Evolutionary conservation across 768 basidiomycete species (phyloP), one percentile per base, ranked within the genome.

Genomic region (Mycena maculata): DNA sequence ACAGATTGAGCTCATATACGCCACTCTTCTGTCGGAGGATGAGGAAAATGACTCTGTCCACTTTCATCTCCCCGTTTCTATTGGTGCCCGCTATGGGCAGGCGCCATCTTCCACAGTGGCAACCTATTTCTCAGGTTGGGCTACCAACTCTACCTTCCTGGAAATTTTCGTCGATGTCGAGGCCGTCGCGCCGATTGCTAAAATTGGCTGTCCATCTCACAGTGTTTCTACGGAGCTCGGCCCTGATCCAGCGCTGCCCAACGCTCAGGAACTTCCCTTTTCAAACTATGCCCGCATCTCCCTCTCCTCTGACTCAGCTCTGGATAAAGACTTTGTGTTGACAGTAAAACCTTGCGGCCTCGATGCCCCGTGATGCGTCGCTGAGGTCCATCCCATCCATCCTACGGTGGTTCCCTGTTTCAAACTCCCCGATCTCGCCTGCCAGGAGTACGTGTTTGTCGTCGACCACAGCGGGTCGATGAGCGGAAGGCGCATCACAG

Each of bases 381-480:
- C 78, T 4, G 83, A 85, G 62, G 49, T 58, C 16, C 63, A 69
- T 42, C 63, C 63, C 4, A 57, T 31, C 31, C 52, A 31, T 1
- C 39, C 69, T 11, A 76, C 78, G 0, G 66, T 81, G 4, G 82
- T 86, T 6, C 84, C 85, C 4, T 76, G 74, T 30, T 84, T 85
- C 71, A 72, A 72, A 22, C 70, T 81, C 0, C 77, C 78, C 2
- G 78, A 76, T 20, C 15, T 82, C 1, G 56, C 63, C 20, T 68
- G 72, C 1, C 83, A 83, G 36, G 85, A 86, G 50, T 86, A 79
- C 39, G 73, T 86, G 0, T 86, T 86, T 66, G 55, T 86, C 22
- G 74, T 86, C n/a, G 85, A 86, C 65, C 76, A 84, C 27, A 82
- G 80, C 11, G 79, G 80, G 0, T 83, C 81, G 31, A 86, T 86